These are phyloP conservation scores for Coniochaeta sp. DNA, from an alignment of 2,329 filamentous ascomycete genomes.

Conservation along the genomic window DNA sequence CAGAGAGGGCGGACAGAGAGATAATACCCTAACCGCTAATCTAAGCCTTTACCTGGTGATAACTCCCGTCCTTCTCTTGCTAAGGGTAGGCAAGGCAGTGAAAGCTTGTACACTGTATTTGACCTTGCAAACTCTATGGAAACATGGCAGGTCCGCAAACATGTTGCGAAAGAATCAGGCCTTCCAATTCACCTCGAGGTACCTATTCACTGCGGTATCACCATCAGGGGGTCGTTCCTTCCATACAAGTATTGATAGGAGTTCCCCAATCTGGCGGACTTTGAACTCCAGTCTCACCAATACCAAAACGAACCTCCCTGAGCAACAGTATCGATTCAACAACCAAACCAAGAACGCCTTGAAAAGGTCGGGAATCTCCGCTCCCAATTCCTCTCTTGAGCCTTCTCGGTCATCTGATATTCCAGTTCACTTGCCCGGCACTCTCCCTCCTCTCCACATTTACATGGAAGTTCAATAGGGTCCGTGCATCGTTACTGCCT, in stretches of 20 bases:
- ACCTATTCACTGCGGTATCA: not conserved
- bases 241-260: not conserved
- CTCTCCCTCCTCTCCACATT: not conserved
- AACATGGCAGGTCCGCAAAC: too few species aligned
- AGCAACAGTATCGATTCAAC: not conserved
- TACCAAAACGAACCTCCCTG: not conserved
- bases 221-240: not conserved
- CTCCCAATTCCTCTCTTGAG: not conserved
- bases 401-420: not conserved
- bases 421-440: not conserved
- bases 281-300: not conserved
- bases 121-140: too few species aligned
- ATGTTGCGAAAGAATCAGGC: too few species aligned
- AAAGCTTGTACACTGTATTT: too few species aligned
- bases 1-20: too few species aligned
- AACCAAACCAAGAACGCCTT: not conserved
- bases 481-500: not conserved
- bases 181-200: too few species aligned
- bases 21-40: too few species aligned
- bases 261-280: not conserved
- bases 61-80: too few species aligned
- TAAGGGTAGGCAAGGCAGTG: too few species aligned
- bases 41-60: too few species aligned
- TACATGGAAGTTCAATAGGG: not conserved
- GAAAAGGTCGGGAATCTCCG: not conserved